Evolutionary conservation across 306 rosid species (phyloP).

Genomic region (Delonix regia): DNA sequence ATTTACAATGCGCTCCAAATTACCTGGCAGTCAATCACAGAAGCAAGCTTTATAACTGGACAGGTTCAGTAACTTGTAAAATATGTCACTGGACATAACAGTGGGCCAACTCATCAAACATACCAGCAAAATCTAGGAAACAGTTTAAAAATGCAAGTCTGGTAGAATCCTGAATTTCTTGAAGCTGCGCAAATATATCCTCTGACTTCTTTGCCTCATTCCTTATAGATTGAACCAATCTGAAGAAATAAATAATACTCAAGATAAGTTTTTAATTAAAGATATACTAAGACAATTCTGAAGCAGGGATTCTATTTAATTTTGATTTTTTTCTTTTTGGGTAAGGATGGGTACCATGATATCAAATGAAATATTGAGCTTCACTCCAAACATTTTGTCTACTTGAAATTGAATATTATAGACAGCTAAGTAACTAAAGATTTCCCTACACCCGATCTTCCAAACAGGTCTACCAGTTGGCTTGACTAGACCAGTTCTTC

Average conservation of each 20-base stretch:
- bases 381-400: background rate
- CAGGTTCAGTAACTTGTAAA: conserved; percentile 9
- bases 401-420: background rate
- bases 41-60: conserved; percentile 37
- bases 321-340: background rate
- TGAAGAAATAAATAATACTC: conserved; percentile 47
- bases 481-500: background rate
- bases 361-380: background rate
- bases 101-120: conserved; percentile 38
- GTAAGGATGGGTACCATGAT: background rate
- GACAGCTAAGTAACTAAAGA: background rate
- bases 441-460: background rate
- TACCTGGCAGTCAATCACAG: conserved; percentile 56
- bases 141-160: conserved; percentile 94
- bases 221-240: conserved; percentile 80
- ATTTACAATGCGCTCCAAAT: conserved; percentile 76
- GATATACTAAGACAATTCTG: conserved; percentile 24
- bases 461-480: background rate
- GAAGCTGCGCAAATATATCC: conserved; percentile 79
- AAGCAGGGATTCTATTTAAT: conserved; percentile 10
- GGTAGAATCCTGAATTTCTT: conserved; percentile 94
- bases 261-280: conserved; percentile 14
- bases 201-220: conserved; percentile 91
- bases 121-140: conserved; percentile 98
- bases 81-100: conserved; percentile 20